Percentiles rank a stretch among this genome's conserved stretches.
Evolutionary conservation across 2,329 filamentous ascomycete genomes (phyloP).

Genomic region (Stagonosporopsis rhizophila): DNA sequence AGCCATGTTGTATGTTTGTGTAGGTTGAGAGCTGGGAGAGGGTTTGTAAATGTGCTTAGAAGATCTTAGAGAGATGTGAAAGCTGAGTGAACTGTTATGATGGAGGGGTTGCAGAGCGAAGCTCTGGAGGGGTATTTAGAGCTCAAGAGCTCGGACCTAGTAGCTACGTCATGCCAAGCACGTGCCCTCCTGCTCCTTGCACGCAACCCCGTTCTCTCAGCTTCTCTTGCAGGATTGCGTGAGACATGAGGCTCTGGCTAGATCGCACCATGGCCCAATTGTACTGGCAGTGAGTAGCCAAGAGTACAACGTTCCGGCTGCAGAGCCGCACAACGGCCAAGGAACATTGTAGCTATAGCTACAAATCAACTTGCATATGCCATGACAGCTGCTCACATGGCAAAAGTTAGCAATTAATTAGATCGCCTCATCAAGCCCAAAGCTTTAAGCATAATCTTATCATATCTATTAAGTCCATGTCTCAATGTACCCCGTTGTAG

Average conservation of each 20-base stretch:
- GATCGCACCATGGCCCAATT: conserved; percentile 11
- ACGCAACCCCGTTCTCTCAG: conserved; percentile 15
- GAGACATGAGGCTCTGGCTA: conserved; percentile 28
- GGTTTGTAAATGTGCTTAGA: not conserved
- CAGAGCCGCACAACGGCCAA: conserved; percentile 2
- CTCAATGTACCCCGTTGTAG: not conserved
- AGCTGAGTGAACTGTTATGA: conserved; percentile 16
- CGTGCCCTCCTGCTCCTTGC: conserved; percentile 5
- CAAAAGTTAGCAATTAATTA: not conserved
- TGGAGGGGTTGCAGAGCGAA: conserved; percentile 27
- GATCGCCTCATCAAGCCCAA: not conserved
- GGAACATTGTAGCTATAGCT: not conserved
- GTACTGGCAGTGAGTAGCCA: conserved; percentile 6
- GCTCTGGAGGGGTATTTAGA: conserved; percentile 47
- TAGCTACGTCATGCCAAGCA: conserved; percentile 46
- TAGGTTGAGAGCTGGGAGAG: not conserved
- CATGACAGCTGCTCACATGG: not conserved
- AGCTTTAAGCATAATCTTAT: conserved; percentile 9
- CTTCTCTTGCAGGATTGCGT: conserved; percentile 19
- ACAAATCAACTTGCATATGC: not conserved
- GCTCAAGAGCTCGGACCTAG: conserved; percentile 31
- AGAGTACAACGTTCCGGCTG: conserved; percentile 1
- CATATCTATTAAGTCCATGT: not conserved
- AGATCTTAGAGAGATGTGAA: conserved; percentile 7
- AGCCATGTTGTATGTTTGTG: conserved; percentile 37